Evolutionary conservation across 345 rosid genomes (phyloP).

Genomic region (Passiflora organensis): DNA sequence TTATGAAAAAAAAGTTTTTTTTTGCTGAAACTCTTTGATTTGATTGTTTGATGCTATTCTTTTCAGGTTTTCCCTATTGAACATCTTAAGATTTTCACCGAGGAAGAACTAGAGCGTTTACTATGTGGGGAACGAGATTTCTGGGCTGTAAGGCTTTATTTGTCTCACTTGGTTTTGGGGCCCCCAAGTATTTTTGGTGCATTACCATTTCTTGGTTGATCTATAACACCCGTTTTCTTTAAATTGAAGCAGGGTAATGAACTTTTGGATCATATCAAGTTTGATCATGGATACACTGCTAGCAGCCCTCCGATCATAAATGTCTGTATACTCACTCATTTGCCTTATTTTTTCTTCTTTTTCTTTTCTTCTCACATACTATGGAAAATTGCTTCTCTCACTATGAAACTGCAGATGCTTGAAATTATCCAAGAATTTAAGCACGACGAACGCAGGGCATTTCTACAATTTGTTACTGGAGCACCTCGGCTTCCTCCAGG

Average conservation of each 20-base stretch:
- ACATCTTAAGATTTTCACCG: constrained; percentile 68
- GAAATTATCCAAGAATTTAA: constrained; percentile 71
- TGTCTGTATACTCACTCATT: constrained; percentile 33
- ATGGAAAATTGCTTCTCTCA: constrained; percentile 1
- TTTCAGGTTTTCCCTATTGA: constrained; percentile 72
- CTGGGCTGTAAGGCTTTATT: constrained; percentile 48
- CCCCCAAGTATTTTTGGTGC: too few species aligned
- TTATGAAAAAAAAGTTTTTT: too few species aligned
- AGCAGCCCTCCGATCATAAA: constrained; percentile 79
- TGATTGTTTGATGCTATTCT: constrained; percentile 3
- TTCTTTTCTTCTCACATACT: not conserved
- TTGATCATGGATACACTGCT: constrained; percentile 97
- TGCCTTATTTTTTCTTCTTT: not conserved
- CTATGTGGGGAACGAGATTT: constrained; percentile 79
- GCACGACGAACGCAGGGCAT: constrained; percentile 56
- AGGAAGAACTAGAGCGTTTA: constrained; percentile 77
- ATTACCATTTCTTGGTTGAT: too few species aligned
- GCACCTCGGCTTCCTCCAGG: constrained; percentile 95
- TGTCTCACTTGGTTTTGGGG: constrained; percentile 6
- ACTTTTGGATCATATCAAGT: constrained; percentile 83
- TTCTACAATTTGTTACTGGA: constrained; percentile 92
- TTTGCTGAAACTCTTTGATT: not conserved
- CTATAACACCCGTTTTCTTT: too few species aligned
- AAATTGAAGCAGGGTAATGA: constrained; percentile 51
- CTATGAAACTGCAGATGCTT: constrained; percentile 51